Evolutionary conservation across 495 filamentous ascomycete genomes (phyloP).

Genomic region (Pyronema omphalodes): DNA sequence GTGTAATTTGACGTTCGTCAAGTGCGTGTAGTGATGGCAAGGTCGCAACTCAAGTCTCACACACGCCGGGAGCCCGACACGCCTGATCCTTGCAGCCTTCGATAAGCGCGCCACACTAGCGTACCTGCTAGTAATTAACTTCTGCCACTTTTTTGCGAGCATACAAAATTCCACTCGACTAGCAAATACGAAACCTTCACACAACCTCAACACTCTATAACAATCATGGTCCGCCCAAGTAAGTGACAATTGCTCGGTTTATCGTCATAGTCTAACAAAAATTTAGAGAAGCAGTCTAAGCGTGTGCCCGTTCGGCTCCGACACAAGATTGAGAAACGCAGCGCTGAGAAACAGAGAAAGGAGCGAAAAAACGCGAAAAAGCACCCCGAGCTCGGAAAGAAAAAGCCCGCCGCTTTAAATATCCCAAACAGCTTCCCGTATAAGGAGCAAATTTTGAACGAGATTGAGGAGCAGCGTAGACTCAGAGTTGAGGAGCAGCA

Average conservation of each 20-base stretch:
- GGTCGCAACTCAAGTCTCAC: no score
- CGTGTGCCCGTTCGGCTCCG: conserved; percentile 69
- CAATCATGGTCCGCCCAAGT: conserved; percentile 4
- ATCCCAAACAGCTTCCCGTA: conserved; percentile 96
- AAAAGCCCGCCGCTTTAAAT: conserved; percentile 52
- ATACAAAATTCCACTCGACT: background rate
- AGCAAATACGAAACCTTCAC: background rate
- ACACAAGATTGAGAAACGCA: conserved; percentile 91
- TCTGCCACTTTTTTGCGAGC: background rate
- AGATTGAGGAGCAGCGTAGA: conserved; percentile 76
- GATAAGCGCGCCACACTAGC: no score
- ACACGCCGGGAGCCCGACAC: no score
- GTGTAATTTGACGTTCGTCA: no score
- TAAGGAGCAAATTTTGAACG: conserved; percentile 83
- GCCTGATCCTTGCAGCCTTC: no score
- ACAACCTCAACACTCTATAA: background rate
- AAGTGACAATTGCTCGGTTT: background rate
- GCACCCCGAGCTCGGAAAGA: conserved; percentile 88
- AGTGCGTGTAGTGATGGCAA: no score
- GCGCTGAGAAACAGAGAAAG: conserved; percentile 79
- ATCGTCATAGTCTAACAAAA: background rate
- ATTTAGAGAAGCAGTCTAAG: conserved; percentile 79
- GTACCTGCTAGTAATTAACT: no score
- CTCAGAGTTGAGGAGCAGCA: conserved; percentile 62
- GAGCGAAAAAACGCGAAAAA: conserved; percentile 72